Base-by-base conservation (phyloP, 2,329 filamentous ascomycete genomes). In the Epichloe gansuensis region DNA sequence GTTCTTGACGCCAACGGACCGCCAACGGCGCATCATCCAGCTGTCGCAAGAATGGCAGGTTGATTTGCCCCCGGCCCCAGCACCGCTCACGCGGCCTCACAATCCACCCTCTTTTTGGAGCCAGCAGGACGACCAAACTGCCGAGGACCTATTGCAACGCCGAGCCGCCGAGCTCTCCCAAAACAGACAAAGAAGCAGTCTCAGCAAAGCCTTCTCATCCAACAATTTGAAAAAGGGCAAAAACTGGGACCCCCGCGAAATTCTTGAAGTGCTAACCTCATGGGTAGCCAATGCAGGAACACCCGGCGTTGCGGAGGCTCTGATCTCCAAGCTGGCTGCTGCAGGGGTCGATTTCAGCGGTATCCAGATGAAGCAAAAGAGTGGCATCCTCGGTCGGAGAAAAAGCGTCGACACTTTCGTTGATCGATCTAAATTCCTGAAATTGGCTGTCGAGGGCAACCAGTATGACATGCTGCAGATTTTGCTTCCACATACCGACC, bases 221-320 rank as follows among this genome's bases (percentile, higher is more conserved):
- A 58, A 58, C 48, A 68, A 66, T 46, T 56, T 69, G 41, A 72
- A 69, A 54, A 74, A 71, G 54, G 74, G 68, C 57, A 78, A 78
- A 60, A 60, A 68, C 42, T 78, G 73, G 71, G 74, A 79, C 31
- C 68, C 75, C 11, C 71, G 68, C 43, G 73, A 80, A 55, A 70
- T 80, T 21, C 74, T 79, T 48, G 72, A 74, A 47, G 72, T 73
- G 13, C 66, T 81, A 50, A 66, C 73, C 46, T 64, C 66, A 42
- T 76, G 77, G 58, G 68, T 81, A 52, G 63, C 67, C 38, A 74
- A 71, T 46, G 64, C 63, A 15, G 76, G 77, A 12, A 71, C 75
- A 0, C 71, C 77, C 0, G 77, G 74, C 8, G 72, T 81, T 4
- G 77, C 75, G n/a, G 75, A 80, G 58, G 74, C 74, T 0, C 67